Evolutionary conservation across 192 early-diverging fungal species (phyloP).

Genomic region (Cladochytrium replicatum): DNA sequence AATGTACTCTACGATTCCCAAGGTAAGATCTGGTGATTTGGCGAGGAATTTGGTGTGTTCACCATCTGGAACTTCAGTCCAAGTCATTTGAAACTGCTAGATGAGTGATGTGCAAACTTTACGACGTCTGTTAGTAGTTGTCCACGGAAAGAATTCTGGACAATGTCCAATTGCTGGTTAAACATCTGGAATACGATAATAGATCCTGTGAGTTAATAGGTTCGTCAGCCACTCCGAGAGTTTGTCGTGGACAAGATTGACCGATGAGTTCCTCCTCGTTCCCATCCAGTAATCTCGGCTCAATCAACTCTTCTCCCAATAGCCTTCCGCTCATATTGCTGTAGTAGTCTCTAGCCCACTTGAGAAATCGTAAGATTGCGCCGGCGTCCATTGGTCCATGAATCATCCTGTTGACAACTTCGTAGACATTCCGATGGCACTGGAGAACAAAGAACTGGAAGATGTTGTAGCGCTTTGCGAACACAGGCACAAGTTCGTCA

Average conservation of each 20-base stretch:
- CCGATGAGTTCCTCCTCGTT: constrained; percentile 78
- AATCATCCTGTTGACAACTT: constrained; percentile 68
- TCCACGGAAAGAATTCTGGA: constrained; percentile 73
- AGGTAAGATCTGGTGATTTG: constrained; percentile 48
- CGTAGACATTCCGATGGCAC: constrained; percentile 89
- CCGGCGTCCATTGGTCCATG: constrained; percentile 68
- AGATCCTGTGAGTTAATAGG: constrained; percentile 76
- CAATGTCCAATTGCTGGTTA: constrained; percentile 93
- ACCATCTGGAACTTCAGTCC: constrained; percentile 61
- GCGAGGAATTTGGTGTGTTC: constrained; percentile 77
- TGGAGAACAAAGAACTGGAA: constrained; percentile 91
- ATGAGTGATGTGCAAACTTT: constrained; percentile 51
- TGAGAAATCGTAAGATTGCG: constrained; percentile 71
- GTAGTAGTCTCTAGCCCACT: constrained; percentile 91
- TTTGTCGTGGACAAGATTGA: constrained; percentile 76
- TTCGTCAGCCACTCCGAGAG: constrained; percentile 88
- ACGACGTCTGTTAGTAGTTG: constrained; percentile 82
- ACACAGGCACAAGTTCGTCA: constrained; percentile 77
- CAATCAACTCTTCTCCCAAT: constrained; percentile 75
- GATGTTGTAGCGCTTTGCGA: constrained; percentile 88
- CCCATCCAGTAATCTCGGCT: constrained; percentile 86
- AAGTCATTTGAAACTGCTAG: constrained; percentile 73
- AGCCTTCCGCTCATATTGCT: constrained; percentile 75
- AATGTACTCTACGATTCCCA: constrained; percentile 88
- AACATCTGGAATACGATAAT: constrained; percentile 95